Conservation (phyloP, 495 filamentous ascomycete species). For the Neurospora pannonica region DNA sequence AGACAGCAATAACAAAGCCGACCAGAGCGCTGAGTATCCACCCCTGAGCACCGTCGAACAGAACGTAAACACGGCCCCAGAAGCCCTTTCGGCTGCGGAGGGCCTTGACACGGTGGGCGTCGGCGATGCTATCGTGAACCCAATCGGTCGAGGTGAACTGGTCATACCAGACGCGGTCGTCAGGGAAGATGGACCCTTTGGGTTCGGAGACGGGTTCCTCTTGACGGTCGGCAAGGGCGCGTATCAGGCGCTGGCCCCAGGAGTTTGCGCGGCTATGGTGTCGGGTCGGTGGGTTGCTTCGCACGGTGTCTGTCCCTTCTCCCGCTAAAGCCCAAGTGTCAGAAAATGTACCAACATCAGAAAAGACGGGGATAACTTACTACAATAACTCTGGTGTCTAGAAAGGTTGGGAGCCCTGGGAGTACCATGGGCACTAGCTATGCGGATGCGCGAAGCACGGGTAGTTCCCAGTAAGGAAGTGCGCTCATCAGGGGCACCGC, state of each 20-base stretch:
- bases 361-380: constrained; percentile 16
- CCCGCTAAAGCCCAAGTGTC: constrained; percentile 14
- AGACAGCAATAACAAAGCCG: constrained; percentile 72
- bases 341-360: not conserved
- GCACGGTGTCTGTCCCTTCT: not conserved
- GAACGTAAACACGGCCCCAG: constrained; percentile 62
- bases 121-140: constrained; percentile 96
- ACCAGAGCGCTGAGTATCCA: constrained; percentile 92
- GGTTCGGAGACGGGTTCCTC: constrained; percentile 44
- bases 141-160: constrained; percentile 98
- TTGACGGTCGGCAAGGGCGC: constrained; percentile 35
- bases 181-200: constrained; percentile 51
- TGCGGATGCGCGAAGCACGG: constrained; percentile 31
- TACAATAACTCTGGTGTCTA: constrained; percentile 38
- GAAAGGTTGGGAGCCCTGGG: constrained; percentile 30
- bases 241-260: constrained; percentile 44
- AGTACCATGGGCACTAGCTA: constrained; percentile 29
- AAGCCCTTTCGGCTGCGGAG: constrained; percentile 75
- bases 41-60: constrained; percentile 84
- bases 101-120: constrained; percentile 78
- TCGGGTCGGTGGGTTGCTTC: constrained; percentile 22
- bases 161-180: constrained; percentile 97
- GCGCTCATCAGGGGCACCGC: constrained; percentile 35
- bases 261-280: constrained; percentile 62
- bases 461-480: constrained; percentile 34